phyloP scores from a whole-genome alignment of 2,329 filamentous ascomycete genomes.

The Beauveria sp. region DNA sequence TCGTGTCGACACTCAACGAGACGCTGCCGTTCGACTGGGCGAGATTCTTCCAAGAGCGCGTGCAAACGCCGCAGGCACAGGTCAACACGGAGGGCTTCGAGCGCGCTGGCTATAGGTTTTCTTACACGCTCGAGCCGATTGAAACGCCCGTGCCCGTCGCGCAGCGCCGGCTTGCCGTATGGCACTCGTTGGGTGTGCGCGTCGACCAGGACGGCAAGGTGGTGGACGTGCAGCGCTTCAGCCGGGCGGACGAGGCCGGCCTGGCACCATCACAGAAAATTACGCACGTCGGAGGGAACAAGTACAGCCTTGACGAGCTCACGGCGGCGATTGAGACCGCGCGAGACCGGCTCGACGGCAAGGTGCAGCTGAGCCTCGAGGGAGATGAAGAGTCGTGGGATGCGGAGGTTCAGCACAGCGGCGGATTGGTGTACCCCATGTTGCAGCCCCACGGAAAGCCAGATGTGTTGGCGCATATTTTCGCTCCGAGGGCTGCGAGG shows the following conservation, averaged over 20 bases:
- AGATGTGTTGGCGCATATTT: not conserved
- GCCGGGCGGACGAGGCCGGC: constrained; percentile 5
- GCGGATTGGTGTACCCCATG: not conserved
- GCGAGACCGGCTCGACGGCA: constrained; percentile 14
- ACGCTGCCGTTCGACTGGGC: constrained; percentile 3
- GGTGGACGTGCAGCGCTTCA: constrained; percentile 7
- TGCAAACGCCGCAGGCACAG: constrained; percentile 1
- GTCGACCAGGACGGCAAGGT: not conserved
- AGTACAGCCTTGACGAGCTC: constrained; percentile 2
- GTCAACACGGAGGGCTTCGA: constrained; percentile 9
- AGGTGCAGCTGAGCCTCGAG: not conserved
- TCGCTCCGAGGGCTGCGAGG: not conserved
- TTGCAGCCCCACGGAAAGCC: not conserved
- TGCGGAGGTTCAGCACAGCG: not conserved
- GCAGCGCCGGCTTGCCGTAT: constrained; percentile 1
- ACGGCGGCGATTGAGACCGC: constrained; percentile 21
- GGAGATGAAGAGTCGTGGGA: constrained; percentile 4
- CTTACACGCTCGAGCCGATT: not conserved
- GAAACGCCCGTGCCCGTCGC: not conserved
- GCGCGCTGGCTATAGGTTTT: constrained; percentile 9
- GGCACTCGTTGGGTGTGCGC: constrained; percentile 10
- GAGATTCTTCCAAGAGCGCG: not conserved
- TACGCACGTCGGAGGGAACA: not conserved
- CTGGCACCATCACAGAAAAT: constrained; percentile 10
- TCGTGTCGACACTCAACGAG: constrained; percentile 1